phyloP scores from a whole-genome alignment of 306 rosid species.

The Cajanus cajan region DNA sequence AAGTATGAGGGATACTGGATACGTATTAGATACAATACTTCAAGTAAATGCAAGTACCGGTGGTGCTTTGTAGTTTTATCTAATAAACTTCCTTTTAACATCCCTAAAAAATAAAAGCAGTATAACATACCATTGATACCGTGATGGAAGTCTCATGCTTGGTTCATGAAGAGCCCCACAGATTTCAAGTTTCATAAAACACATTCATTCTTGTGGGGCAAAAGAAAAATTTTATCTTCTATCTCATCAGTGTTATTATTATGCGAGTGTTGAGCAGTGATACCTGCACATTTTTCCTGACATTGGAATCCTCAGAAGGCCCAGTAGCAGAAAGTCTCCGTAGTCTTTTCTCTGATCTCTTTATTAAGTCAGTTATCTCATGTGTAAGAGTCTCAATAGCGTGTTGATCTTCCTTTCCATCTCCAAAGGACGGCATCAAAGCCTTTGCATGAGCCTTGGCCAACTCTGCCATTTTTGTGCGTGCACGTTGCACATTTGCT shows the following conservation, averaged over 20 bases:
- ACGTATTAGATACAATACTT: not conserved
- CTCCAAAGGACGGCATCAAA: conserved; percentile 95
- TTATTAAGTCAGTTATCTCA: conserved; percentile 79
- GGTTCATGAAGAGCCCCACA: conserved; percentile 1
- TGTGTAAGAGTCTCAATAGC: conserved; percentile 80
- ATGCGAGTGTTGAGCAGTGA: conserved; percentile 16
- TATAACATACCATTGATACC: not conserved
- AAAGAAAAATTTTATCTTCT: conserved; percentile 21
- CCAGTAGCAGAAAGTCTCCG: conserved; percentile 79
- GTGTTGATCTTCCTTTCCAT: conserved; percentile 87
- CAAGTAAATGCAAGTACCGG: not conserved
- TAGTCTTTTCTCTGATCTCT: conserved; percentile 77
- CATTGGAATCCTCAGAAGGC: conserved; percentile 91
- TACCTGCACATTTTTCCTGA: conserved; percentile 99
- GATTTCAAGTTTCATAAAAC: conserved; percentile 15
- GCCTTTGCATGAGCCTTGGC: conserved; percentile 93
- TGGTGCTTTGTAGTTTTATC: conserved; percentile 1
- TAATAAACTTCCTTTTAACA: not conserved
- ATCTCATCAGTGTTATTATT: not conserved
- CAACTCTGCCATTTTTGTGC: conserved; percentile 76
- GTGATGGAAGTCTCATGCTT: not conserved
- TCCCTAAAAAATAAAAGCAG: not conserved
- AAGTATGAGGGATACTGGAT: not conserved
- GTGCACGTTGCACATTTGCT: conserved; percentile 78
- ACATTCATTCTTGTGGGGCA: not conserved